These are phyloP conservation scores for Nigrospora osmanthi DNA, from an alignment of 2,329 filamentous ascomycete genomes.

Conservation along the genomic window DNA sequence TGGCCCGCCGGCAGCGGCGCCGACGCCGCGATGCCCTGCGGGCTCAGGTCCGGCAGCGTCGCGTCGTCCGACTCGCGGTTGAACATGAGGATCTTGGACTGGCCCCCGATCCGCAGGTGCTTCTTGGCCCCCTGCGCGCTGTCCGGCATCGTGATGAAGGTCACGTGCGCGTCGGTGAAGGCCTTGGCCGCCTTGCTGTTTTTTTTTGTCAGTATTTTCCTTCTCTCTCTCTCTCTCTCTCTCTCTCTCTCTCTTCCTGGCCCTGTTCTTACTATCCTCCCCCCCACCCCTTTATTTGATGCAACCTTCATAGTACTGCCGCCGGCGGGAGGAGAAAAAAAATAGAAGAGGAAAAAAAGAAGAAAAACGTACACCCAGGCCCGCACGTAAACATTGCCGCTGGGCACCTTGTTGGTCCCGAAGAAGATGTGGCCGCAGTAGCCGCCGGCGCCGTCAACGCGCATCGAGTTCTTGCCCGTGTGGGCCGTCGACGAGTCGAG, in stretches of 20 bases:
- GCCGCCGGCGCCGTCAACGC: conserved; percentile 42
- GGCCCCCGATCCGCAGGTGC: conserved; percentile 54
- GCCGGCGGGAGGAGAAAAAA: too few species aligned
- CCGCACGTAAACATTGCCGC: conserved; percentile 49
- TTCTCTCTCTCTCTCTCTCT: not conserved
- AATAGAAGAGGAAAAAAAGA: not conserved
- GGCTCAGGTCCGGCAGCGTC: conserved; percentile 52
- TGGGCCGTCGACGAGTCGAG: conserved; percentile 50
- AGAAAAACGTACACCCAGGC: conserved; percentile 40
- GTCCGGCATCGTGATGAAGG: conserved; percentile 59
- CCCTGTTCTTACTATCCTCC: not conserved
- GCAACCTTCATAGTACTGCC: too few species aligned
- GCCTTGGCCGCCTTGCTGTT: conserved; percentile 46
- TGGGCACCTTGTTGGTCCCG: conserved; percentile 47
- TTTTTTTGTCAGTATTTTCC: not conserved
- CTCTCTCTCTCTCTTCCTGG: too few species aligned
- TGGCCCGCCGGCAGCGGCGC: conserved; percentile 36
- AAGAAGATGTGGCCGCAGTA: conserved; percentile 56
- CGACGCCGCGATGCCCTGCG: conserved; percentile 49
- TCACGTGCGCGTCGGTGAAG: conserved; percentile 50
- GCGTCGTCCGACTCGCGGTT: conserved; percentile 57
- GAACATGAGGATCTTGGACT: conserved; percentile 55
- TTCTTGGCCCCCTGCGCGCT: conserved; percentile 45
- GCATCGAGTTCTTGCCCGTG: conserved; percentile 46
- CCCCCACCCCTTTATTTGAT: not conserved